Percentiles rank a stretch among this genome's conserved stretches.
Evolutionary conservation across 305 asterid species (phyloP).

Genomic region (Plantago lanceolata): DNA sequence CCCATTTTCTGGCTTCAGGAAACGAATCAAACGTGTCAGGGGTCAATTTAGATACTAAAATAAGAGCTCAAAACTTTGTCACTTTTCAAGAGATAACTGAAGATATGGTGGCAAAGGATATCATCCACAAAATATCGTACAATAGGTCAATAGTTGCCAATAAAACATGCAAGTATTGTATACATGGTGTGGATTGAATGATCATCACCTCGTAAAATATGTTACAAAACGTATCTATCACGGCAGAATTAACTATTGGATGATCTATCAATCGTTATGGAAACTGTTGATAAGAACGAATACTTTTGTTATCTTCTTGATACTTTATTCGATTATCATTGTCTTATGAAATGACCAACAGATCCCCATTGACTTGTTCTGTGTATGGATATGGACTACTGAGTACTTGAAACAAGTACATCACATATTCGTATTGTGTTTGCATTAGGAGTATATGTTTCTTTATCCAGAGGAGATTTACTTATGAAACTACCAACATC

Average conservation of each 20-base stretch:
- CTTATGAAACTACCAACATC: background rate
- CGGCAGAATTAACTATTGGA: constrained; percentile 17
- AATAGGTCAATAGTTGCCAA: constrained; percentile 27
- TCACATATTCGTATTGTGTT: background rate
- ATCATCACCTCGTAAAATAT: constrained; percentile 23
- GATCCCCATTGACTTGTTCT: constrained; percentile 12
- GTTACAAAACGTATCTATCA: constrained; percentile 14
- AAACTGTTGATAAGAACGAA: constrained; percentile 24
- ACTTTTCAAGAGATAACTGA: constrained; percentile 9
- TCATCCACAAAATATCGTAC: background rate
- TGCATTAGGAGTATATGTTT: background rate
- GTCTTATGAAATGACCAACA: constrained; percentile 2
- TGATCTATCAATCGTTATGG: constrained; percentile 9
- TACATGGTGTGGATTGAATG: constrained; percentile 11
- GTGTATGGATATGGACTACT: background rate
- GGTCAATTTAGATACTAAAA: constrained; percentile 23
- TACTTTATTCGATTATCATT: constrained; percentile 9
- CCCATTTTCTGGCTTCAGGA: constrained; percentile 30
- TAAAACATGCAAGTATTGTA: constrained; percentile 13
- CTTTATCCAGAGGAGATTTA: background rate
- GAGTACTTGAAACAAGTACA: background rate
- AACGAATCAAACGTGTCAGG: constrained; percentile 19
- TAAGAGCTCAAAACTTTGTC: background rate
- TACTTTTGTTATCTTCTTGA: constrained; percentile 11
- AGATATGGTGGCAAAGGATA: constrained; percentile 1